Conservation (phyloP, 2,329 filamentous ascomycete genomes). For the Hymenoscyphus infarciens region DNA sequence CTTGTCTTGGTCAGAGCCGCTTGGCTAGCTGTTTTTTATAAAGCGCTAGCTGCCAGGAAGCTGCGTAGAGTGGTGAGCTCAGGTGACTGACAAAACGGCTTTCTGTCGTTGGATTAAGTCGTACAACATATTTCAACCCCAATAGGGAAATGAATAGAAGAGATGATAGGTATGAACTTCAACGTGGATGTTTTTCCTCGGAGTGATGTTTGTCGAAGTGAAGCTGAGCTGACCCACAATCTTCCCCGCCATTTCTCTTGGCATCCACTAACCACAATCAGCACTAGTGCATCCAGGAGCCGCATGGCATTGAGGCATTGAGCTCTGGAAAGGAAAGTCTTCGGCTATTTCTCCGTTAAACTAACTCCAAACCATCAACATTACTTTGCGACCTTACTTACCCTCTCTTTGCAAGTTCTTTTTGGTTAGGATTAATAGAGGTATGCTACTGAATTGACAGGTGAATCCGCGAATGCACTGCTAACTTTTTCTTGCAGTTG, state of each 20-base stretch:
- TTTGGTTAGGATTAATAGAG: background rate
- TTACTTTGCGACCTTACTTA: background rate
- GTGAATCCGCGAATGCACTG: background rate
- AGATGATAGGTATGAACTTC: no score
- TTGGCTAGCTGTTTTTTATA: background rate
- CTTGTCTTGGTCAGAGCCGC: background rate
- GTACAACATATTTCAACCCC: background rate
- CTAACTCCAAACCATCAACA: background rate
- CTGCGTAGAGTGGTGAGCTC: background rate
- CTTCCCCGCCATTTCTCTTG: background rate
- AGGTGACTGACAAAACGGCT: background rate
- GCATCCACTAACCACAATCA: background rate
- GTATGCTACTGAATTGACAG: background rate
- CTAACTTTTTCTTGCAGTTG: background rate
- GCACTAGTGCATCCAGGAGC: background rate
- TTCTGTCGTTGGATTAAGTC: background rate
- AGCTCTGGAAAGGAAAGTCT: background rate
- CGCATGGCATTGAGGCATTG: background rate
- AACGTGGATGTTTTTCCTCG: conserved; percentile 2
- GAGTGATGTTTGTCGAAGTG: background rate
- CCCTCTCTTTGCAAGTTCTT: background rate
- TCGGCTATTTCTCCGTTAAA: background rate
- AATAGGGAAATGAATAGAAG: no score
- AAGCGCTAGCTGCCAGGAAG: no score
- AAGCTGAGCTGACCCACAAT: no score